phyloP scores from a whole-genome alignment of 495 filamentous ascomycete species.

The Recurvomyces mirabilis region DNA sequence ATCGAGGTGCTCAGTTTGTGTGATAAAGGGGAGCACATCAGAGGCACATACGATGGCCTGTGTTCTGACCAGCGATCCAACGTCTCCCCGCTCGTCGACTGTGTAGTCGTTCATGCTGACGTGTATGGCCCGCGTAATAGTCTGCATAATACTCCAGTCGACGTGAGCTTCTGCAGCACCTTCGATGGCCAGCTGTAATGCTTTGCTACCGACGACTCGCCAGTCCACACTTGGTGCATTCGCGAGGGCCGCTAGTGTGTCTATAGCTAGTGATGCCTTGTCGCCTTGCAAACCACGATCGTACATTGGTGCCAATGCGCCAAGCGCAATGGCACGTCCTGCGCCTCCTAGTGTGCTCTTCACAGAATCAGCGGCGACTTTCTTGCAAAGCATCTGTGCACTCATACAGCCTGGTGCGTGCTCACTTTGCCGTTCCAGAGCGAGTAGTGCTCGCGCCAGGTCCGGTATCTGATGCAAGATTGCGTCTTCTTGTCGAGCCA shows the following conservation, averaged over 20 bases:
- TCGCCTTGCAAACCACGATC: slow-evolving; percentile 5
- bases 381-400: background rate
- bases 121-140: slow-evolving; percentile 23
- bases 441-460: background rate
- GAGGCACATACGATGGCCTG: slow-evolving; percentile 58
- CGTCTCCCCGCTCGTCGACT: slow-evolving; percentile 72
- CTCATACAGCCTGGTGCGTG: slow-evolving; percentile 8
- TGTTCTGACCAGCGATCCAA: slow-evolving; percentile 71
- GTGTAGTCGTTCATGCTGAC: slow-evolving; percentile 70
- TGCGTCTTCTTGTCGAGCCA: slow-evolving; percentile 9
- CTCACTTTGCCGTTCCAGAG: background rate
- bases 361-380: slow-evolving; percentile 4
- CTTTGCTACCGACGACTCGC: slow-evolving; percentile 12
- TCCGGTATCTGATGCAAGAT: slow-evolving; percentile 3
- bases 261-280: background rate
- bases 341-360: slow-evolving; percentile 14
- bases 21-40: background rate
- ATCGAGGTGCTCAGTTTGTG: background rate
- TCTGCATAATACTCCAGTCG: slow-evolving; percentile 9
- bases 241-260: background rate
- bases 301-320: slow-evolving; percentile 8
- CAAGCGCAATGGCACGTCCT: slow-evolving; percentile 14
- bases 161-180: background rate
- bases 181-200: slow-evolving; percentile 7
- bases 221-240: slow-evolving; percentile 14